phyloP scores from a whole-genome alignment of 345 rosid genomes.

The Euphorbia tirucalli region DNA sequence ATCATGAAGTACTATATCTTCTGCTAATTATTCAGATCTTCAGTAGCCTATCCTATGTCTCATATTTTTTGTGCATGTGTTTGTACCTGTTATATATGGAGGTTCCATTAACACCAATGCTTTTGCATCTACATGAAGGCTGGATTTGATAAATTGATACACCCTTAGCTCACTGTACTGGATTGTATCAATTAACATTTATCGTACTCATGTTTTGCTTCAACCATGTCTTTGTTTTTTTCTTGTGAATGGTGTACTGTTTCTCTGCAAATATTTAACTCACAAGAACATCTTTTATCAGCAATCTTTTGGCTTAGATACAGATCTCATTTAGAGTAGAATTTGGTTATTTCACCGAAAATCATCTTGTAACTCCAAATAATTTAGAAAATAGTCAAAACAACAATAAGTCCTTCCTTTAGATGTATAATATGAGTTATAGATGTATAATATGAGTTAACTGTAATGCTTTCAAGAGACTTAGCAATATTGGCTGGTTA shows the following conservation, averaged over 20 bases:
- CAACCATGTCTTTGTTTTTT: neutral
- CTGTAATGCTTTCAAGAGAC: neutral
- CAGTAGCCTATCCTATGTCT: constrained; percentile 4
- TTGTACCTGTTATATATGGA: neutral
- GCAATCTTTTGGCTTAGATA: neutral
- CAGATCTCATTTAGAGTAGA: neutral
- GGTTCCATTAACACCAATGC: neutral
- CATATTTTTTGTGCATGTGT: neutral
- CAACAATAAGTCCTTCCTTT: neutral
- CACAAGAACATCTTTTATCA: neutral
- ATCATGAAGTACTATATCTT: neutral
- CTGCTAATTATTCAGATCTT: neutral
- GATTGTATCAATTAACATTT: neutral
- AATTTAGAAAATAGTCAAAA: neutral
- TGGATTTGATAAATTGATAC: neutral
- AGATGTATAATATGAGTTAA: neutral
- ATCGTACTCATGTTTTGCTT: neutral
- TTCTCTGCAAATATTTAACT: neutral
- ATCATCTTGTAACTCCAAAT: neutral
- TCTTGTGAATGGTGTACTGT: neutral
- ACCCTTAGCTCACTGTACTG: no score
- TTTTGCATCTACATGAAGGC: neutral
- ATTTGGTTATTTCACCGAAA: neutral
- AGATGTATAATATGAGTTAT: neutral
- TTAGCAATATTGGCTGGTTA: neutral